Evolutionary conservation across 139 green algal species (phyloP).

Genomic region (Auxenochlorella pyrenoidosa): DNA sequence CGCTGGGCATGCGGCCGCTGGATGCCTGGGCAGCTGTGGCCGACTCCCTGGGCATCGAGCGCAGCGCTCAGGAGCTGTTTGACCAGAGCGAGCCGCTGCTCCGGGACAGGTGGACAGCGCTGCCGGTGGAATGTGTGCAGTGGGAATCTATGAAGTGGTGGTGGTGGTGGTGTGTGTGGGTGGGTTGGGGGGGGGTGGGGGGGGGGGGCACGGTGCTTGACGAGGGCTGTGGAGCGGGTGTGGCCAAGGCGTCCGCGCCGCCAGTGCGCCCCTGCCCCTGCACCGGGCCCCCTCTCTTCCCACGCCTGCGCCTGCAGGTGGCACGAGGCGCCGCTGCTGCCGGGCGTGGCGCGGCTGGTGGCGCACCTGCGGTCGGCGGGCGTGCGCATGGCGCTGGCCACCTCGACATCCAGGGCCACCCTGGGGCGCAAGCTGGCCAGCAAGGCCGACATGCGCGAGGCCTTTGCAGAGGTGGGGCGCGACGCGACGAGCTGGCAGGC

Average conservation of each 20-base stretch:
- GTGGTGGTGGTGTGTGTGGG: neutral
- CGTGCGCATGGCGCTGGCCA: slow-evolving; percentile 82
- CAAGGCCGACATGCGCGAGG: slow-evolving; percentile 36
- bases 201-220: neutral
- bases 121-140: neutral
- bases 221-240: no score
- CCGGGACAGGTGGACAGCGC: neutral
- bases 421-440: slow-evolving; percentile 62
- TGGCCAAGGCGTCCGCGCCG: no score
- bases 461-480: slow-evolving; percentile 41
- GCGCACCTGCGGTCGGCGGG: slow-evolving; percentile 65
- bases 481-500: no score
- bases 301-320: slow-evolving; percentile 8
- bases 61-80: slow-evolving; percentile 66
- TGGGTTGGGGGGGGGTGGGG: neutral
- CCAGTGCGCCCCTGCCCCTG: no score
- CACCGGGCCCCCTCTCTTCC: no score
- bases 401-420: slow-evolving; percentile 67
- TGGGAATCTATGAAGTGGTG: no score
- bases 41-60: slow-evolving; percentile 49
- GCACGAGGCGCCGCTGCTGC: slow-evolving; percentile 77
- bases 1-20: slow-evolving; percentile 76
- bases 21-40: slow-evolving; percentile 76
- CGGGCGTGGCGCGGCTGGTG: slow-evolving; percentile 83
- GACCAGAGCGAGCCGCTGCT: slow-evolving; percentile 47